Evolutionary conservation across 1,284 basidiomycete species (phyloP), one percentile per base, ranked within the genome.

Genomic region (Schizopora paradoxa): DNA sequence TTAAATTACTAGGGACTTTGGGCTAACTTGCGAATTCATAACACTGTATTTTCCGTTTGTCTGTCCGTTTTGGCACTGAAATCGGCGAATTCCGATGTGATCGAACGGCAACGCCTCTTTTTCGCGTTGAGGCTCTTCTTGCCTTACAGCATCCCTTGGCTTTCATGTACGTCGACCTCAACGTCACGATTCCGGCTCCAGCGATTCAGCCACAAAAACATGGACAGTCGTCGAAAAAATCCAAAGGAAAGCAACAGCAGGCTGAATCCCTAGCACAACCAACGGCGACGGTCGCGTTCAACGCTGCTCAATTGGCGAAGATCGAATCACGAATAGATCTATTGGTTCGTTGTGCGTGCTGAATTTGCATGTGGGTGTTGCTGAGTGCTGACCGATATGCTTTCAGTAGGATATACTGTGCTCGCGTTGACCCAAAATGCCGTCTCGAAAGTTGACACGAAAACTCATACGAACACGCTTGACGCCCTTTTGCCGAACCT

Each of bases 341-440:
- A 14, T 64, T 74, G 7, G 60, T 66, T 7, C 69, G 73, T 58
- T 64, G 73, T 74, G 52, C 47, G 70, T 64, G 18, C 40, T 6
- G 13, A 16, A 18, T 10, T 48, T 16, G 27, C 10, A 35, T 13
- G 26, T 7, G 7, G 5, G 8, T 32, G 11, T 22, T 18, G 10
- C 6, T 29, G 22, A 41, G 53, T 62, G 41, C 62, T 51, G 21
- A 38, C 13, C 6, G 33, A 19, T 5, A 37, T 16, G 22, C 25
- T 35, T 28, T 49, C 67, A 89, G 86, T 90, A 71, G 86, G 86
- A 75, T 90, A 89, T 61, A 75, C 79, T 18, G 77, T 86, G 13
- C 61, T 89, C 38, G 84, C 80, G 1, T 70, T 90, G 50, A 82
- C 78, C 54, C 86, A 89, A 55, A 77, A 73, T 0, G 69, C 82